phyloP scores from a whole-genome alignment of 2,329 filamentous ascomycete species.

The Colletotrichum liaoningense region DNA sequence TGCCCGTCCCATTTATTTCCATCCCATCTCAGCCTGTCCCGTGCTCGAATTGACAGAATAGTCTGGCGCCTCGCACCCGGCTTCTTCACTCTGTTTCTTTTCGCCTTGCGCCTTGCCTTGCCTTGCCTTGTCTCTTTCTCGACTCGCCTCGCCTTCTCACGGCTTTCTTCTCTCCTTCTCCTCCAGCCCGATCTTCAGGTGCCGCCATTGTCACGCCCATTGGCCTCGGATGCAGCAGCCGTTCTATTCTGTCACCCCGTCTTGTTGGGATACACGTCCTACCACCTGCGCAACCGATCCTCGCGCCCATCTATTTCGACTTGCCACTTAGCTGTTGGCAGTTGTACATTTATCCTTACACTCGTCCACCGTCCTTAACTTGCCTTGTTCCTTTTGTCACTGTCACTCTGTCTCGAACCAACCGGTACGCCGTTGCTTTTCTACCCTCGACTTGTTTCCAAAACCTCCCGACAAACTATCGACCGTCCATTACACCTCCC shows the following conservation, averaged over 20 bases:
- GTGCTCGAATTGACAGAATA: slow-evolving; percentile 26
- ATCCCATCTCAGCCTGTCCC: slow-evolving; percentile 35
- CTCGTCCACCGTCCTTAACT: not conserved
- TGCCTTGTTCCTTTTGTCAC: slow-evolving; percentile 3
- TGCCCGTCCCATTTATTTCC: slow-evolving; percentile 18
- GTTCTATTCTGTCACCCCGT: not conserved
- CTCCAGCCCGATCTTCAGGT: slow-evolving; percentile 11
- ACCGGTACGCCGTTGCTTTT: slow-evolving; percentile 32
- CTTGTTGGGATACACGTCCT: slow-evolving; percentile 19
- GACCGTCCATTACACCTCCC: slow-evolving; percentile 13
- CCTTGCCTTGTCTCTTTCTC: slow-evolving; percentile 16
- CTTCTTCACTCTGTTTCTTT: slow-evolving; percentile 13
- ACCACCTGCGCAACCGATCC: slow-evolving; percentile 11
- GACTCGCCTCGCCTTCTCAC: slow-evolving; percentile 6
- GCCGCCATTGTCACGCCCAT: slow-evolving; percentile 20
- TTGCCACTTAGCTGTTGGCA: slow-evolving; percentile 33
- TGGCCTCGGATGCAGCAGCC: slow-evolving; percentile 31
- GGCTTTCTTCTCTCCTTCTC: slow-evolving; percentile 11
- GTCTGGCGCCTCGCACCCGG: slow-evolving; percentile 23
- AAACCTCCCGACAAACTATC: slow-evolving; percentile 15
- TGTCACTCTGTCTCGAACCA: slow-evolving; percentile 12
- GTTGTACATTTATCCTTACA: slow-evolving; percentile 1
- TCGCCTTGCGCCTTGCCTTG: slow-evolving; percentile 18
- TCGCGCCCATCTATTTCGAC: not conserved
- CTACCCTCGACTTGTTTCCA: slow-evolving; percentile 2